Conservation (phyloP, 1,284 basidiomycete genomes). For the Papiliotrema laurentii region DNA sequence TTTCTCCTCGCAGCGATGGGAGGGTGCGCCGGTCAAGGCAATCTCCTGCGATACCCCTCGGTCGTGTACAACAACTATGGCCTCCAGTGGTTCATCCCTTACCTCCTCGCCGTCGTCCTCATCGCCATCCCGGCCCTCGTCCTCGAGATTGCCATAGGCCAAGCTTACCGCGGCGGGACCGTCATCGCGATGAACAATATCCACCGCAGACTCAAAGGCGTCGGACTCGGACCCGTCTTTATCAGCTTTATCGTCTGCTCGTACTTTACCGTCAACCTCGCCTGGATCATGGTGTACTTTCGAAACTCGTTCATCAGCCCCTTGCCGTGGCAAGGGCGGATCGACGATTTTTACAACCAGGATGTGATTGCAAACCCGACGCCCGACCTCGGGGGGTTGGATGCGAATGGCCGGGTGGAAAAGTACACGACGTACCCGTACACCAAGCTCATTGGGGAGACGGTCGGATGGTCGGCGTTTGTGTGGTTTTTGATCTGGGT, state of each 20-base stretch:
- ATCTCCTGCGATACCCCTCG: conserved; percentile 22
- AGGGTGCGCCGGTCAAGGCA: conserved; percentile 23
- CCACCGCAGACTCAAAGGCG: conserved; percentile 16
- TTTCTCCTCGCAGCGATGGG: conserved; percentile 26
- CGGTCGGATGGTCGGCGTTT: conserved; percentile 10
- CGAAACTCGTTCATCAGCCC: conserved; percentile 16
- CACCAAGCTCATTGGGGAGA: conserved; percentile 17
- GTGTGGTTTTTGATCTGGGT: conserved; percentile 7
- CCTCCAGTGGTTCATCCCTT: conserved; percentile 26
- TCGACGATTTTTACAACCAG: conserved; percentile 22
- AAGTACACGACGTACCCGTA: conserved; percentile 12
- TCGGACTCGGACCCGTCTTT: conserved; percentile 19
- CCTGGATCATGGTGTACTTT: conserved; percentile 27
- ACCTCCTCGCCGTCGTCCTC: conserved; percentile 18
- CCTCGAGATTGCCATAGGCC: conserved; percentile 20
- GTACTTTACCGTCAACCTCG: conserved; percentile 27
- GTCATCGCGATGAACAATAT: conserved; percentile 25
- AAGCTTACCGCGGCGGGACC: conserved; percentile 22
- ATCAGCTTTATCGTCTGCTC: conserved; percentile 19
- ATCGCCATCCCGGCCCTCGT: conserved; percentile 23
- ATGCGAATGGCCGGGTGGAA: conserved; percentile 6
- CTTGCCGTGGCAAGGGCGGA: conserved; percentile 19
- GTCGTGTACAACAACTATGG: conserved; percentile 27
- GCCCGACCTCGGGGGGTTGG: conserved; percentile 7
- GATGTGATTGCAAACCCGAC: conserved; percentile 19